A percentile compares a stretch with the other conserved stretches of the same genome.
These are phyloP conservation scores for Eimeria maxima DNA, from an alignment of 169 alveolate species.

Conservation along the genomic window DNA sequence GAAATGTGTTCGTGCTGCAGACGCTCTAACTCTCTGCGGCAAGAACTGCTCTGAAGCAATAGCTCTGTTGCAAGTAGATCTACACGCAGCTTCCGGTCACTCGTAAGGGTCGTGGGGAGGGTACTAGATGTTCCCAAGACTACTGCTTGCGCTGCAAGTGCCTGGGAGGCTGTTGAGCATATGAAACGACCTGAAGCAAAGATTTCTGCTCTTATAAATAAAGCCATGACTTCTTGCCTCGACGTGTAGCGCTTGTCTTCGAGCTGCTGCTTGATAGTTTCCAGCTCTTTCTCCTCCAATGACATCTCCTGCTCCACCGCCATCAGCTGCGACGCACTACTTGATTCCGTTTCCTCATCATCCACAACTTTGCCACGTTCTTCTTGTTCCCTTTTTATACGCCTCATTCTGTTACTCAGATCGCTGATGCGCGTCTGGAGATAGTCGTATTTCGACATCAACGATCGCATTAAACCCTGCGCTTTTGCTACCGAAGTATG, in stretches of 20 bases:
- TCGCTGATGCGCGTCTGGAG: no score
- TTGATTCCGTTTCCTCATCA: background rate
- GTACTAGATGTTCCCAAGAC: background rate
- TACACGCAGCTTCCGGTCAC: background rate
- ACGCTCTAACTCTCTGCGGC: background rate
- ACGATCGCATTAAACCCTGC: background rate
- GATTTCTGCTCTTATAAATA: background rate
- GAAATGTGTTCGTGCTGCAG: background rate
- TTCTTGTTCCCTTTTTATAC: background rate
- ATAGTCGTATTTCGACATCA: background rate
- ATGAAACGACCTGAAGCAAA: background rate
- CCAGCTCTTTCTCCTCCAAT: background rate
- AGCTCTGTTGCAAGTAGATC: background rate
- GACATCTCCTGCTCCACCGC: background rate
- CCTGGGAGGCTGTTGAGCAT: background rate
- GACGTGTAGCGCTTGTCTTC: background rate
- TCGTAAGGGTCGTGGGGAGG: background rate
- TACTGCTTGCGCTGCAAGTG: background rate
- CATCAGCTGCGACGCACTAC: background rate
- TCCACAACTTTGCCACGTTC: background rate
- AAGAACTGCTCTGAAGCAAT: background rate
- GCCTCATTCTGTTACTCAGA: background rate
- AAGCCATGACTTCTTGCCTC: background rate
- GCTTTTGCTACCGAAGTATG: background rate
- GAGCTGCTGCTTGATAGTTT: background rate